Evolutionary conservation across 2,329 filamentous ascomycete species (phyloP).

Genomic region (Aureobasidium sp.): DNA sequence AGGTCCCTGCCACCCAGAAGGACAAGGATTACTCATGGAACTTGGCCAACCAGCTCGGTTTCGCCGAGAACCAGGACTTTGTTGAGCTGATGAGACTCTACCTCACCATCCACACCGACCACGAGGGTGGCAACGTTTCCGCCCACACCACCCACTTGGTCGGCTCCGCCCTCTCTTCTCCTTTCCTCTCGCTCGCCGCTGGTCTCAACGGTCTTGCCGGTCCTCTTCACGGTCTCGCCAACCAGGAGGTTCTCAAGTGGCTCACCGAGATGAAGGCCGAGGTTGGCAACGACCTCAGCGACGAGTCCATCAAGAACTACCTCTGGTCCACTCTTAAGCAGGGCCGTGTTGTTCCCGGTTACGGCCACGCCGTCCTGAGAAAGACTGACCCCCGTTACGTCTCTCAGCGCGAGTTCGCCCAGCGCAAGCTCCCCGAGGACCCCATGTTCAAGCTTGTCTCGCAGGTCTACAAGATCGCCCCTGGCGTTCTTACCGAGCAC

Average conservation of each 20-base stretch:
- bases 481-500: slow-evolving; percentile 95
- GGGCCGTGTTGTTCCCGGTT: slow-evolving; percentile 94
- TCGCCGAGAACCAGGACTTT: slow-evolving; percentile 90
- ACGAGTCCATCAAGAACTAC: slow-evolving; percentile 96
- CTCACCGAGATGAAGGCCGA: slow-evolving; percentile 97
- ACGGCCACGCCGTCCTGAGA: slow-evolving; percentile 97
- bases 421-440: slow-evolving; percentile 88
- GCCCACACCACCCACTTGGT: slow-evolving; percentile 99
- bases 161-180: slow-evolving; percentile 91
- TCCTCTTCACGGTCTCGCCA: slow-evolving; percentile 96
- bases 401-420: slow-evolving; percentile 94
- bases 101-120: slow-evolving; percentile 99
- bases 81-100: slow-evolving; percentile 98
- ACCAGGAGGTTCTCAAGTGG: slow-evolving; percentile 99
- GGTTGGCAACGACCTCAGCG: slow-evolving; percentile 89
- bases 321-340: slow-evolving; percentile 95
- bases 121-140: slow-evolving; percentile 98
- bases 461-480: slow-evolving; percentile 99
- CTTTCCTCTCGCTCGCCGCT: slow-evolving; percentile 91
- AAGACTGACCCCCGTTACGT: slow-evolving; percentile 99
- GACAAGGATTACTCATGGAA: slow-evolving; percentile 99
- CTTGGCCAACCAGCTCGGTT: slow-evolving; percentile 99
- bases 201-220: slow-evolving; percentile 97
- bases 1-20: slow-evolving; percentile 92
- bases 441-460: slow-evolving; percentile 99